Percentiles rank a stretch among this genome's conserved stretches.
phyloP scores from a whole-genome alignment of 352 stramenopile genomes.

The Globisporangium apiculatum region DNA sequence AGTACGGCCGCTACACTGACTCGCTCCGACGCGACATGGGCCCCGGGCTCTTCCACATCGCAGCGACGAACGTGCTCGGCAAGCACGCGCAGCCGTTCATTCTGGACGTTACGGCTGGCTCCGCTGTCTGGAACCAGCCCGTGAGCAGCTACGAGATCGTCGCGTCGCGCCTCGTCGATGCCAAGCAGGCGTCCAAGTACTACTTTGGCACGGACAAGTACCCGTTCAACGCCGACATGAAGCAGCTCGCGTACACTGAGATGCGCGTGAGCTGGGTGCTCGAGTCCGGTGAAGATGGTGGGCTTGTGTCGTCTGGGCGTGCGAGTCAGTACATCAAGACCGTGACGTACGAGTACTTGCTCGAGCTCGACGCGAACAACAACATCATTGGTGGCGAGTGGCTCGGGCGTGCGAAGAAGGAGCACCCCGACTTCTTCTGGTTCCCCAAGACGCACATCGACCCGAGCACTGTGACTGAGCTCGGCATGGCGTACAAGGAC shows the following conservation, averaged over 20 bases:
- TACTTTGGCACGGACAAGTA: conserved; percentile 39
- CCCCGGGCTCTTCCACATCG: conserved; percentile 41
- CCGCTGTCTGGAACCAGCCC: conserved; percentile 60
- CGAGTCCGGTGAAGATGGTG: conserved; percentile 7
- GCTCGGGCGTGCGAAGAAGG: conserved; percentile 8
- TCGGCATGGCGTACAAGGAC: conserved; percentile 13
- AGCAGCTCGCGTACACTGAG: conserved; percentile 38
- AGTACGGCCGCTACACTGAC: conserved; percentile 39
- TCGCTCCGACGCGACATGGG: conserved; percentile 37
- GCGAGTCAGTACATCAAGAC: conserved; percentile 7
- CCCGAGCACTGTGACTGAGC: conserved; percentile 3
- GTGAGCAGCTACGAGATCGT: conserved; percentile 35
- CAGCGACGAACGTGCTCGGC: conserved; percentile 37
- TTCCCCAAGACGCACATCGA: conserved; percentile 3
- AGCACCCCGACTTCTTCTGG: conserved; percentile 16
- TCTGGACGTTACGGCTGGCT: conserved; percentile 36
- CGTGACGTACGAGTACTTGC: conserved; percentile 12
- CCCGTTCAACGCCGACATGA: conserved; percentile 38
- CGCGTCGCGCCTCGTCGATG: conserved; percentile 20
- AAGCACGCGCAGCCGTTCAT: conserved; percentile 30
- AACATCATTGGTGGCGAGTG: conserved; percentile 17
- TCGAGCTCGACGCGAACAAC: conserved; percentile 14
- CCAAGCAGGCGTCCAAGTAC: conserved; percentile 24
- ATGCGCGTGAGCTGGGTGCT: conserved; percentile 35
- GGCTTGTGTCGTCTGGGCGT: conserved; percentile 8